A percentile compares a stretch with the other conserved stretches of the same genome.
Evolutionary conservation across 495 filamentous ascomycete genomes (phyloP).

Genomic region (Entonaema liquescens): DNA sequence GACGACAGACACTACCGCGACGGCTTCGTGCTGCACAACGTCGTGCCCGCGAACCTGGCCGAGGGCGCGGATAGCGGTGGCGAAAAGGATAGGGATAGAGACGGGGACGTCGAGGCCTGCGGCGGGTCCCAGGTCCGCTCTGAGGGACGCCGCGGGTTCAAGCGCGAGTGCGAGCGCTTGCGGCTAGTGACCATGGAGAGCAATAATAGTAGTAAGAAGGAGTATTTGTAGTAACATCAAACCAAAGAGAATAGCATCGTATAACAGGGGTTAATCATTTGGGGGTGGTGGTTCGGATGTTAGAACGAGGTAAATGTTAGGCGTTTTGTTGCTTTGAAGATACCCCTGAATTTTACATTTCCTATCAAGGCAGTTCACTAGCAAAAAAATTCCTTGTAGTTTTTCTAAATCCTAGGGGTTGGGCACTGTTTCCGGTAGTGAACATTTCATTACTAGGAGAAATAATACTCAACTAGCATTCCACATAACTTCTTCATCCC

Average conservation of each 20-base stretch:
- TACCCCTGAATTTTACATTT: neutral
- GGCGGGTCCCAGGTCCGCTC: constrained; percentile 20
- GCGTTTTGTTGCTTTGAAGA: neutral
- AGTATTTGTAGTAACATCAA: neutral
- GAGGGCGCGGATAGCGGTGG: neutral
- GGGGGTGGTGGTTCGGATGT: neutral
- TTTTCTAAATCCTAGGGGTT: no score
- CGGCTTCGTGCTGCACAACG: constrained; percentile 21
- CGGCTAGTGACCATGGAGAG: neutral
- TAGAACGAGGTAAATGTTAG: neutral
- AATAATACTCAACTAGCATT: neutral
- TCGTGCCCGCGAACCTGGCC: constrained; percentile 10
- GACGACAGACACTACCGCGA: constrained; percentile 19
- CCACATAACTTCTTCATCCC: neutral
- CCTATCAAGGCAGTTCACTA: no score
- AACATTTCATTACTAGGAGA: neutral
- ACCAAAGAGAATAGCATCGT: neutral
- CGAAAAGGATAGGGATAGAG: neutral
- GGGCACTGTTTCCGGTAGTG: no score
- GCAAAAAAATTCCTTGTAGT: no score
- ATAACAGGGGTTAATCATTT: neutral
- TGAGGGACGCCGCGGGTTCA: constrained; percentile 30
- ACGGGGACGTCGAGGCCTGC: constrained; percentile 2
- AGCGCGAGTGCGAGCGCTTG: constrained; percentile 24
- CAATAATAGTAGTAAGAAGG: neutral